These are phyloP conservation scores for Xerocomus nothofagi DNA, from an alignment of 1,284 basidiomycete species.

Conservation along the genomic window DNA sequence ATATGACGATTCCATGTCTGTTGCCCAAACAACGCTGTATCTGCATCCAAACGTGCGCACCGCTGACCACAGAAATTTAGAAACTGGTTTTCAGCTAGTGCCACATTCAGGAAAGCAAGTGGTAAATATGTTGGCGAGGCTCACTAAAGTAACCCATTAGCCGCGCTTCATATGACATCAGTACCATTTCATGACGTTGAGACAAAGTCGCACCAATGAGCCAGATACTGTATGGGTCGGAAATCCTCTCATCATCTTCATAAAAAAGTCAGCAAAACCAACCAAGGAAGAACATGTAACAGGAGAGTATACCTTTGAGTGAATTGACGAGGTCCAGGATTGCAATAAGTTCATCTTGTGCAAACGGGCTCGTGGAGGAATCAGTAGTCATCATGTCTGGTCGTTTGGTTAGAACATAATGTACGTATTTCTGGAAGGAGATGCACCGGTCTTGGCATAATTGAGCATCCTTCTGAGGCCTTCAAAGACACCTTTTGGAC, in stretches of 20 bases:
- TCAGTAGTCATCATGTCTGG: conserved; percentile 24
- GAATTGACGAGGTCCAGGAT: conserved; percentile 21
- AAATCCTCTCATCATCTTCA: conserved; percentile 9
- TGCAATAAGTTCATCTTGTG: conserved; percentile 14
- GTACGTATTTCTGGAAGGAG: neutral
- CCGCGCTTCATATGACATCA: conserved; percentile 14
- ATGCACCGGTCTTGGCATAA: conserved; percentile 19
- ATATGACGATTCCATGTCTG: conserved; percentile 10
- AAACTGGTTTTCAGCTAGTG: conserved; percentile 18
- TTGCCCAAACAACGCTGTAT: conserved; percentile 6
- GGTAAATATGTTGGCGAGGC: neutral
- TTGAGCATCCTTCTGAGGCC: conserved; percentile 24
- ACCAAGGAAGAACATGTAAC: neutral
- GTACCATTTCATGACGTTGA: neutral
- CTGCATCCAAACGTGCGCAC: conserved; percentile 18
- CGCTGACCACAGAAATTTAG: conserved; percentile 15
- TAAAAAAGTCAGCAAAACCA: neutral
- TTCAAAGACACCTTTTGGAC: conserved; percentile 8
- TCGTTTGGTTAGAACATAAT: neutral
- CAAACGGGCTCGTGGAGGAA: conserved; percentile 22
- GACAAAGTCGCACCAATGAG: conserved; percentile 19
- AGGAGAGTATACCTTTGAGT: conserved; percentile 11
- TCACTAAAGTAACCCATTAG: conserved; percentile 19
- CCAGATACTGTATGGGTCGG: conserved; percentile 17
- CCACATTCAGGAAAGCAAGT: neutral